These are phyloP conservation scores for Pythium sp. DNA, from an alignment of 352 stramenopile species.

Conservation along the genomic window DNA sequence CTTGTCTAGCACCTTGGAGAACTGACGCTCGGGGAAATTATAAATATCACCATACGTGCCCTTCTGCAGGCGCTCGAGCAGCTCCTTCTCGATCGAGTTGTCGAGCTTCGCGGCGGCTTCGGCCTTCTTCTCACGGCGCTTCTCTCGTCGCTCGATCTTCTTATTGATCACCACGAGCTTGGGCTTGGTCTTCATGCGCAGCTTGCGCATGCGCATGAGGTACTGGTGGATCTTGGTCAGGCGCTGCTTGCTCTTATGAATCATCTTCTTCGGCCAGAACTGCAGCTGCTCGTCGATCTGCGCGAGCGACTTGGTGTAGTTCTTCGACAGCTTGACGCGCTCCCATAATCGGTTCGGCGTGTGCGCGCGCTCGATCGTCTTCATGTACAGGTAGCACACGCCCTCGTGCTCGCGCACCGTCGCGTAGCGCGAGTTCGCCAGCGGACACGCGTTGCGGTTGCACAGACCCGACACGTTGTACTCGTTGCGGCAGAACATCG, in stretches of 20 bases:
- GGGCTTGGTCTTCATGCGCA: conserved; percentile 93
- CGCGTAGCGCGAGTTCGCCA: conserved; percentile 98
- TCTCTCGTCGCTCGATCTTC: conserved; percentile 95
- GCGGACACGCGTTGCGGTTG: conserved; percentile 94
- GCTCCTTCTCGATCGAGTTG: conserved; percentile 96
- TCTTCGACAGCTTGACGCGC: conserved; percentile 96
- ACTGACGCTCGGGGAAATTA: conserved; percentile 96
- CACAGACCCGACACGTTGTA: conserved; percentile 99
- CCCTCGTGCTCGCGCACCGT: conserved; percentile 98
- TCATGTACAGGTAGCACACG: conserved; percentile 96
- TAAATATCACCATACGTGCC: conserved; percentile 99
- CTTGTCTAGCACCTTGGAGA: conserved; percentile 83
- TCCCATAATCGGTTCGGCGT: conserved; percentile 99
- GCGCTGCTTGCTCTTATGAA: conserved; percentile 98
- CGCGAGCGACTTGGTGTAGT: conserved; percentile 95
- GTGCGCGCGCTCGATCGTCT: conserved; percentile 98
- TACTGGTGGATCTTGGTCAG: conserved; percentile 99
- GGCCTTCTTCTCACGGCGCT: conserved; percentile 96
- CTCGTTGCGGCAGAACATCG: conserved; percentile 97
- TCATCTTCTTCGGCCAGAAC: conserved; percentile 97
- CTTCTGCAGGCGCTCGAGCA: conserved; percentile 96
- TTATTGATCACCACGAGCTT: conserved; percentile 95
- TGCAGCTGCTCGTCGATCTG: conserved; percentile 96
- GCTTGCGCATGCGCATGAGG: conserved; percentile 98
- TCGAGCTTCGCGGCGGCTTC: conserved; percentile 94